Evolutionary conservation across 345 rosid species (phyloP).

Genomic region (Eucalyptus decipiens): DNA sequence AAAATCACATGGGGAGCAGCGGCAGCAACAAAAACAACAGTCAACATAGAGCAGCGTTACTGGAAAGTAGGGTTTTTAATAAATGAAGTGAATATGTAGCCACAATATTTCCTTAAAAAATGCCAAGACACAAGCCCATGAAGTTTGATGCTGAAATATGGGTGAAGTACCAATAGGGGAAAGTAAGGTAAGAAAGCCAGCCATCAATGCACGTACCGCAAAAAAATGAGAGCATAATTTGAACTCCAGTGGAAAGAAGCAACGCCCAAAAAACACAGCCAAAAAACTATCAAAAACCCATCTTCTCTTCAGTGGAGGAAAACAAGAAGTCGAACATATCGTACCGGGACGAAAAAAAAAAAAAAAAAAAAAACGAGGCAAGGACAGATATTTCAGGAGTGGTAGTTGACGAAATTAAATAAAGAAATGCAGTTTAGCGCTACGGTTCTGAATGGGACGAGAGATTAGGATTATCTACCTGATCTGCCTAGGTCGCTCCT

Average conservation of each 20-base stretch:
- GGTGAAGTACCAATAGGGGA: not conserved
- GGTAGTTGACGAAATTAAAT: not conserved
- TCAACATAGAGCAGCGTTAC: not conserved
- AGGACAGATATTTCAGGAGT: not conserved
- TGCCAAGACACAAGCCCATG: not conserved
- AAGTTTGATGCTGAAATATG: not conserved
- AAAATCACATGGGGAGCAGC: not conserved
- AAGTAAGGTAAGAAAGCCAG: not conserved
- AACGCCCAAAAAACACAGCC: not conserved
- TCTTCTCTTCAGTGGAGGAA: not conserved
- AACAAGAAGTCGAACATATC: not conserved
- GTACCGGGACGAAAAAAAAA: not conserved
- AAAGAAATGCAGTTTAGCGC: not conserved
- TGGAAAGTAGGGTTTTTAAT: not conserved
- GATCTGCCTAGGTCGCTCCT: constrained; percentile 53
- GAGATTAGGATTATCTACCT: constrained; percentile 22
- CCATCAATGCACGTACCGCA: not conserved
- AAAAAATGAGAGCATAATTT: not conserved
- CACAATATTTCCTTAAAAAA: not conserved
- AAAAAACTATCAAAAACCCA: not conserved
- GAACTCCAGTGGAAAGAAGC: not conserved
- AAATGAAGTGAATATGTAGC: not conserved
- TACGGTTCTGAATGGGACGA: not conserved
- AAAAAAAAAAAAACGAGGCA: not conserved
- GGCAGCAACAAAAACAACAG: not conserved